Percentiles rank a stretch among this genome's conserved stretches.
phyloP scores from a whole-genome alignment of 2,329 filamentous ascomycete genomes.

The Chaetomium sp. region DNA sequence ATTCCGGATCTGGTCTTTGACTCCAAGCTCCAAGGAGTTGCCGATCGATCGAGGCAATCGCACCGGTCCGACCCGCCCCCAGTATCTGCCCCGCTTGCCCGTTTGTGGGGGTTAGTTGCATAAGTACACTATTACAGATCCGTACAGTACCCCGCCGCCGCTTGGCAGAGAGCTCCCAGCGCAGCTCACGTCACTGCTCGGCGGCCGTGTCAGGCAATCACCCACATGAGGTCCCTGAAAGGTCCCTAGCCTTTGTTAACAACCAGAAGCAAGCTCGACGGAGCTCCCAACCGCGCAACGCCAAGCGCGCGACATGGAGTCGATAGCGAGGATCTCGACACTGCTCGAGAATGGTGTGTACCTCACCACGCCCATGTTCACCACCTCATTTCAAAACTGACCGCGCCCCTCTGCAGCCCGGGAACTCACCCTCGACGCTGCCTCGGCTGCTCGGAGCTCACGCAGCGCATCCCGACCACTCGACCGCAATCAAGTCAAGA shows the following conservation, averaged over 20 bases:
- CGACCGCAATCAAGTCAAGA: slow-evolving; percentile 82
- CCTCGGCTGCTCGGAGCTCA: slow-evolving; percentile 71
- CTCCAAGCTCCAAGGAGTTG: neutral
- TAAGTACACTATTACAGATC: no score
- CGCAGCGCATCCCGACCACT: slow-evolving; percentile 55
- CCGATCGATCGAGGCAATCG: slow-evolving; percentile 1
- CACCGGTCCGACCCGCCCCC: slow-evolving; percentile 12
- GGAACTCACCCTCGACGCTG: slow-evolving; percentile 95
- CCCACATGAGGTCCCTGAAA: slow-evolving; percentile 9
- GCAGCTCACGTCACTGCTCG: slow-evolving; percentile 1
- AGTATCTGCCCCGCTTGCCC: slow-evolving; percentile 12
- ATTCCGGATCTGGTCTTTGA: no score
- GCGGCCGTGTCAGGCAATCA: slow-evolving; percentile 14
- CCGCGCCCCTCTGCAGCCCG: slow-evolving; percentile 53
- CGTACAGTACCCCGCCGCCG: no score
- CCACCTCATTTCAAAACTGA: neutral
- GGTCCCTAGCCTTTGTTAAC: neutral
- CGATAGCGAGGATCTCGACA: slow-evolving; percentile 86
- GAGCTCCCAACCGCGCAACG: slow-evolving; percentile 9
- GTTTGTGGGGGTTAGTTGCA: slow-evolving; percentile 19
- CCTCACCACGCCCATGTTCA: neutral
- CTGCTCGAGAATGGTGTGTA: slow-evolving; percentile 85
- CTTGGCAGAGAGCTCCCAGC: slow-evolving; percentile 15
- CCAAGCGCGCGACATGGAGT: slow-evolving; percentile 63
- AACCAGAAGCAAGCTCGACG: neutral